A percentile compares a stretch with the other conserved stretches of the same genome.
Conservation (phyloP, 768 basidiomycete species). For the Naganishia friedmannii region DNA sequence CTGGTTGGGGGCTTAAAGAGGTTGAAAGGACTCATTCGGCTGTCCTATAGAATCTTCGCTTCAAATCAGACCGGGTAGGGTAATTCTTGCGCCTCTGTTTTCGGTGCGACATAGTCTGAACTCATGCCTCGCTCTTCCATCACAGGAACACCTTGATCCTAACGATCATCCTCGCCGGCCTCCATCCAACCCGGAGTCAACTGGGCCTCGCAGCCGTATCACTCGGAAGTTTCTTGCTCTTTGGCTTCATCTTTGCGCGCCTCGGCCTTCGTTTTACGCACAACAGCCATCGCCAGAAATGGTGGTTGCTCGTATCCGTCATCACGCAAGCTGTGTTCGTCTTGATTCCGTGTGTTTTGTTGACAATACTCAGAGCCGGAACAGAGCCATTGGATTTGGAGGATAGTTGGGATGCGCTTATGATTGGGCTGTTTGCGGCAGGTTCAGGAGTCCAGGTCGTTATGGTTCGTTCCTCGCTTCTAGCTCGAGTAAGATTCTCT, state of each 20-base stretch:
- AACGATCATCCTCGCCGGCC: constrained; percentile 20
- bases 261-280: constrained; percentile 11
- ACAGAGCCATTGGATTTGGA: constrained; percentile 1
- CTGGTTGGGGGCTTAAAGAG: background rate
- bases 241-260: constrained; percentile 17
- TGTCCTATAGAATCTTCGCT: constrained; percentile 5
- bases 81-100: too few relatives aligned
- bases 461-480: background rate
- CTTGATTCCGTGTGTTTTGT: background rate
- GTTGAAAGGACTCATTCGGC: background rate
- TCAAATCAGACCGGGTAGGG: constrained; percentile 23
- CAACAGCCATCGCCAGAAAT: constrained; percentile 18
- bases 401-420: constrained; percentile 2
- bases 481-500: too few relatives aligned
- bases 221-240: constrained; percentile 7
- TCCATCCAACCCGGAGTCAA: constrained; percentile 14
- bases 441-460: constrained; percentile 4
- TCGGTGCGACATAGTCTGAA: background rate
- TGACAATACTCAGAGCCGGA: constrained; percentile 3
- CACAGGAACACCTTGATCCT: constrained; percentile 11
- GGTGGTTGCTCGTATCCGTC: constrained; percentile 17
- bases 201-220: constrained; percentile 15
- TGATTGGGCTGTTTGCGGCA: constrained; percentile 7
- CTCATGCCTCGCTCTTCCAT: too few relatives aligned
- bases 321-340: constrained; percentile 2